Evolutionary conservation across 345 rosid genomes (phyloP), one percentile per base, ranked within the genome.

Genomic region (Sisymbrium altissimum): DNA sequence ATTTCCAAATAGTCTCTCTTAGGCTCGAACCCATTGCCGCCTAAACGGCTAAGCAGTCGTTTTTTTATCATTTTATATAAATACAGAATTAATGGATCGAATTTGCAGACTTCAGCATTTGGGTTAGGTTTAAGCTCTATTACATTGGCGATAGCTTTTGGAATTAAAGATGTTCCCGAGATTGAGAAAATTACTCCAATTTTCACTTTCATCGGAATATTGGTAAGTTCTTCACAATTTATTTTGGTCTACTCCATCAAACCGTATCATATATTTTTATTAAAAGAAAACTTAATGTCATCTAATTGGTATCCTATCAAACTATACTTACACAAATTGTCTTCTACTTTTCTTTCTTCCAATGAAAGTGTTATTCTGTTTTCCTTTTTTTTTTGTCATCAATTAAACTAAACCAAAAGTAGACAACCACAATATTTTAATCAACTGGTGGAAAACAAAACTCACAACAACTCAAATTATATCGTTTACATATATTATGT

Each of bases 131-230:
- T 74, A 11, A 74, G 78, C 21, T 58, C 55, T 11, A 59, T 67
- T 15, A 49, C 45, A 6, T 67, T 74, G 21, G 73, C 78, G n/a
- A 18, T 67, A 39, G 73, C 73, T 33, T 74, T 74, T 59, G 68
- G 68, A 66, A 27, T 74, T 49, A 67, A 50, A 67, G 78, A 74
- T 74, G 29, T 66, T 25, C 55, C 78, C 4, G 30, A 27, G 1
- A 10, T 67, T 39, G 36, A 8, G 18, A 9, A 54, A 1, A 17
- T 70, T 15, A 63, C 75, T 17, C 80, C 80, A 30, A 38, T 76
- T 35, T 45, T 76, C 38, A 35, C 65, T 40, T 76, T 76, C 52
- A 76, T 76, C 23, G 80, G 80, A 41, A 68, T 76, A 76, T 38
- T 76, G 66, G 80, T 76, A 76, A 53, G 66, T 18, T 53, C n/a